Evolutionary conservation across 805 yeast species (phyloP).

Genomic region (Brettanomyces anomalus): DNA sequence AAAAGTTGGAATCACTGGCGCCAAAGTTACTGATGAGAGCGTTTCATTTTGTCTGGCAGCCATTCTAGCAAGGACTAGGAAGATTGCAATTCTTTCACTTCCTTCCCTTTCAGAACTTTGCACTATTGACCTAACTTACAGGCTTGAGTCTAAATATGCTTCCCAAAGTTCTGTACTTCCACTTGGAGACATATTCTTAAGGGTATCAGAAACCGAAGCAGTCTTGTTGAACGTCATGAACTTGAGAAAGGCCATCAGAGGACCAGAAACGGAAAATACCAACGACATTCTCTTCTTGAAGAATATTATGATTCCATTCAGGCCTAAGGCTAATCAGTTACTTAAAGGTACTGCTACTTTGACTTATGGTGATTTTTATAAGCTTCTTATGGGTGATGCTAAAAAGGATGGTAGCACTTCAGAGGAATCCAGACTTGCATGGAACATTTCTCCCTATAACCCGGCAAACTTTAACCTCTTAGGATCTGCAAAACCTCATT

Average conservation of each 20-base stretch:
- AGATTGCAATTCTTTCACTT: slow-evolving; percentile 31
- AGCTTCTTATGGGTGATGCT: slow-evolving; percentile 64
- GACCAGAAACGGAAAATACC: slow-evolving; percentile 17
- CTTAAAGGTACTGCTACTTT: slow-evolving; percentile 65
- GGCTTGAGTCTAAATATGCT: slow-evolving; percentile 31
- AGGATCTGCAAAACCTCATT: slow-evolving; percentile 21
- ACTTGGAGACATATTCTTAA: slow-evolving; percentile 44
- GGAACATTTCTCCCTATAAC: slow-evolving; percentile 33
- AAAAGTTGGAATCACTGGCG: slow-evolving; percentile 43
- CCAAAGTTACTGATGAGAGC: slow-evolving; percentile 13
- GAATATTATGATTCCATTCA: slow-evolving; percentile 55
- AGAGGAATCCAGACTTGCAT: slow-evolving; percentile 48
- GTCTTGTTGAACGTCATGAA: slow-evolving; percentile 43
- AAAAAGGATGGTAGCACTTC: slow-evolving; percentile 39
- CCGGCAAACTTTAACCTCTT: slow-evolving; percentile 22
- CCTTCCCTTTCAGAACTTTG: slow-evolving; percentile 58
- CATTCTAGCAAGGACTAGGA: slow-evolving; percentile 19
- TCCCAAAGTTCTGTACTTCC: slow-evolving; percentile 34
- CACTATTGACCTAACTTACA: slow-evolving; percentile 35
- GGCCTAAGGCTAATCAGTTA: slow-evolving; percentile 83
- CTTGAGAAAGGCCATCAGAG: slow-evolving; percentile 24
- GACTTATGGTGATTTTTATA: slow-evolving; percentile 53
- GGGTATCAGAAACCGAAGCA: slow-evolving; percentile 48
- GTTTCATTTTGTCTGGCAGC: slow-evolving; percentile 22
- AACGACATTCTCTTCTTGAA: slow-evolving; percentile 64